Base-by-base conservation (phyloP, 169 alveolate genomes). In the Plasmodium inui region DNA sequence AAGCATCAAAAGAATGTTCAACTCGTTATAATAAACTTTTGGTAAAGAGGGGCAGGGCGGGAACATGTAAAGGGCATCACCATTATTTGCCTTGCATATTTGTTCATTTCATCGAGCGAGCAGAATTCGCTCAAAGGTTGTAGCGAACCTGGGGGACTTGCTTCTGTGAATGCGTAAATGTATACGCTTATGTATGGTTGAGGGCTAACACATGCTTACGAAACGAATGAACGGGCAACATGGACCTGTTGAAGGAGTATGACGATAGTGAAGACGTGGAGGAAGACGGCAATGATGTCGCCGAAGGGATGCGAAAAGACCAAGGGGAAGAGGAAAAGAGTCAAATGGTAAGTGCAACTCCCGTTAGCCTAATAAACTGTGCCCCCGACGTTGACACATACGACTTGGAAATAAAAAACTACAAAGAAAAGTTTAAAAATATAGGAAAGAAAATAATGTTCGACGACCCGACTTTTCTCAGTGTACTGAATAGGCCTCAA, bases 371-470 rank as follows among this genome's bases (percentile, higher is more conserved):
- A 93, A 82, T 96, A 89, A 50, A 96, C 92, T 57, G 97, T 95
- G 92, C 98, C 89, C 93, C 98, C 76, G 84, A 95, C 95, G 95
- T 96, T 94, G 50, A 95, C 83, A 96, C 92, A 30, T 80, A 46
- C 67, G 95, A 91, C 81, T 17, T 91, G 81, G 95, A 91, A 91
- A 81, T 91, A 91, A 91, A 91, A 82, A 81, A 82, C 82, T 91
- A 91, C 67, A 91, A 82, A 82, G 95, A 91, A 72, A 80, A 91
- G 83, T 91, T 70, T 73, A 41, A 91, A 73, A 91, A 91, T 81
- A 91, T 91, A 8, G 95, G 72, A 91, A 91, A 91, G 78, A 91
- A 91, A 50, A 91, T 91, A 22, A 81, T 91, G 92, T 78, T 91
- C 74, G 80, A 70, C 73, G 84, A 91, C 57, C 84, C 91, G 9